These are phyloP conservation scores for Phtheirospermum japonicum DNA, from an alignment of 257 asterid genomes.

Conservation along the genomic window DNA sequence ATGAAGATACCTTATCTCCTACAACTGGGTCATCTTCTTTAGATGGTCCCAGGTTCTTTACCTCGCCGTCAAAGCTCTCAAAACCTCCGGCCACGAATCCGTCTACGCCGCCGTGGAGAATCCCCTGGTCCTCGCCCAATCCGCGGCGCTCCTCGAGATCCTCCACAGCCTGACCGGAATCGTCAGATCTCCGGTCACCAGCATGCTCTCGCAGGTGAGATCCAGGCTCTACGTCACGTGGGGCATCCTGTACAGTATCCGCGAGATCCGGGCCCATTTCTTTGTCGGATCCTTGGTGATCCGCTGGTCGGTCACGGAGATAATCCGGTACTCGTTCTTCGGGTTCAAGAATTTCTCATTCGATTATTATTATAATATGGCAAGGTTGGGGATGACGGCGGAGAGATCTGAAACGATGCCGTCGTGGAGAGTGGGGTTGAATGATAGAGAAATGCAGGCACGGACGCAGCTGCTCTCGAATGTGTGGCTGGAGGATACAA, in stretches of 20 bases:
- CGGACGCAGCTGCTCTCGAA: slow-evolving; percentile 73
- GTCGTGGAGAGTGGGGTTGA: slow-evolving; percentile 51
- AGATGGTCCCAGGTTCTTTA: too few relatives aligned
- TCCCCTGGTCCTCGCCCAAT: too few relatives aligned
- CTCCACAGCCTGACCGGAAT: too few relatives aligned
- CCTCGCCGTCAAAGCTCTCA: too few relatives aligned
- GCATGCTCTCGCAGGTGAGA: slow-evolving; percentile 89
- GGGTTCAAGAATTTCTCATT: slow-evolving; percentile 85
- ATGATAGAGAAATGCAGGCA: slow-evolving; percentile 69
- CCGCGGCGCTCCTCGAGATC: too few relatives aligned
- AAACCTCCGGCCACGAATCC: slow-evolving; percentile 92
- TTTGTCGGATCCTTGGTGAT: slow-evolving; percentile 64
- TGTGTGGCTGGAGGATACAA: slow-evolving; percentile 80
- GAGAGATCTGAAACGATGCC: slow-evolving; percentile 58
- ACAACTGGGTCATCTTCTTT: too few relatives aligned
- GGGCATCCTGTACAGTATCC: slow-evolving; percentile 90
- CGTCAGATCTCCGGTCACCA: too few relatives aligned
- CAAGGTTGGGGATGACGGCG: slow-evolving; percentile 76
- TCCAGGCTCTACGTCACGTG: slow-evolving; percentile 77
- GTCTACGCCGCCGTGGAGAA: too few relatives aligned
- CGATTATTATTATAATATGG: slow-evolving; percentile 76
- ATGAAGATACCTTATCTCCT: too few relatives aligned
- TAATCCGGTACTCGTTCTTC: too few relatives aligned
- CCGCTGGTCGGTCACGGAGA: too few relatives aligned
- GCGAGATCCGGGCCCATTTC: slow-evolving; percentile 64